phyloP scores from a whole-genome alignment of 768 basidiomycete species.

The Russula brevipes region DNA sequence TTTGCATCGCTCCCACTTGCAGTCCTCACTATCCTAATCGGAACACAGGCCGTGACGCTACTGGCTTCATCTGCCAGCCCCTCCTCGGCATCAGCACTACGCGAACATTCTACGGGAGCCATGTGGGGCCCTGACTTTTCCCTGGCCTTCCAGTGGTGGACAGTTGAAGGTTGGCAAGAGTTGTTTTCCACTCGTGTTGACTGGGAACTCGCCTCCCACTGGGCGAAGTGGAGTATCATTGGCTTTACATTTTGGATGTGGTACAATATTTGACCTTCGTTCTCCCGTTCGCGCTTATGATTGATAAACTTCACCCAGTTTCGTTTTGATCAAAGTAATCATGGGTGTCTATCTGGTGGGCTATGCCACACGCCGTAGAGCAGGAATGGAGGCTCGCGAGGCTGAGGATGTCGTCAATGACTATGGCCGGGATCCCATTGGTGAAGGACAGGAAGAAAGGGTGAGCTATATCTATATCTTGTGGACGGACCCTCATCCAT shows the following conservation, averaged over 20 bases:
- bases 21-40: constrained; percentile 71
- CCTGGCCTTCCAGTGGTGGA: constrained; percentile 43
- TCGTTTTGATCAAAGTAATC: constrained; percentile 86
- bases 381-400: constrained; percentile 73
- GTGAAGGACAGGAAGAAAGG: constrained; percentile 83
- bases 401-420: constrained; percentile 76
- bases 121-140: constrained; percentile 31
- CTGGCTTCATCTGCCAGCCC: constrained; percentile 41
- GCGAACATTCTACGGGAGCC: constrained; percentile 27
- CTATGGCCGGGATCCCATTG: constrained; percentile 86
- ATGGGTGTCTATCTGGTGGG: constrained; percentile 83
- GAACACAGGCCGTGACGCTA: constrained; percentile 62
- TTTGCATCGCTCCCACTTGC: constrained; percentile 91
- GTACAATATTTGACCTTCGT: constrained; percentile 40
- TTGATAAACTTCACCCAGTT: constrained; percentile 38
- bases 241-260: constrained; percentile 77
- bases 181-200: constrained; percentile 33
- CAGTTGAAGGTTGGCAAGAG: constrained; percentile 24
- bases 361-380: constrained; percentile 69
- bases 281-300: not conserved
- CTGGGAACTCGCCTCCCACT: constrained; percentile 46
- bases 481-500: not conserved
- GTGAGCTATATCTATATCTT: constrained; percentile 37
- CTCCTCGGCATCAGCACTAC: constrained; percentile 16
- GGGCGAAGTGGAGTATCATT: constrained; percentile 60